These are phyloP conservation scores for Stagonosporopsis vannaccii DNA, from an alignment of 2,329 filamentous ascomycete genomes.

Conservation along the genomic window DNA sequence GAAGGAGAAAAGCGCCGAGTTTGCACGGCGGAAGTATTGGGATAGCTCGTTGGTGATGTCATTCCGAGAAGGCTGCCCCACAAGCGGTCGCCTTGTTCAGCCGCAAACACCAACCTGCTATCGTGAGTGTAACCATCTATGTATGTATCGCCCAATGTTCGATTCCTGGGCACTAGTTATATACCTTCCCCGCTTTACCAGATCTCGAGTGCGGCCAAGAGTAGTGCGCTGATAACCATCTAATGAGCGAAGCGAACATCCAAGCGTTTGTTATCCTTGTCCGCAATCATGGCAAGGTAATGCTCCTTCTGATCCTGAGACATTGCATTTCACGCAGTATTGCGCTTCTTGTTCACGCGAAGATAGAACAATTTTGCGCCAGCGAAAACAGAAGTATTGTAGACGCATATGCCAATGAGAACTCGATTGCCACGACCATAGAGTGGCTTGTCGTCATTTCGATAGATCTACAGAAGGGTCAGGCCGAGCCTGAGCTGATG, in stretches of 20 bases:
- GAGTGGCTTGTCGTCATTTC: neutral
- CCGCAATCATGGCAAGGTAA: neutral
- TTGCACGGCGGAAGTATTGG: conserved; percentile 2
- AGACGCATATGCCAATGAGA: neutral
- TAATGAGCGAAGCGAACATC: neutral
- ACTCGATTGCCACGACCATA: neutral
- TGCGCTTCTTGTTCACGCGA: neutral
- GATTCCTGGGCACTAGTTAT: too few species aligned
- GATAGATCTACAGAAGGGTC: neutral
- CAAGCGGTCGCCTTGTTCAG: conserved; percentile 6
- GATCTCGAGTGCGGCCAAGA: too few species aligned
- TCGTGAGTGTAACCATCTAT: conserved; percentile 11
- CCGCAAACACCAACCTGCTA: conserved; percentile 8
- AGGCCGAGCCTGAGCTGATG: too few species aligned
- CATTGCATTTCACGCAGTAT: neutral
- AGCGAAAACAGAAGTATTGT: neutral
- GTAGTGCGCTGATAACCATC: neutral
- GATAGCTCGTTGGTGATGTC: conserved; percentile 5
- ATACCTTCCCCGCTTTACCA: too few species aligned
- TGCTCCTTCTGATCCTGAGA: neutral
- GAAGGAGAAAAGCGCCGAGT: conserved; percentile 7
- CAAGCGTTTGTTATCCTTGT: neutral
- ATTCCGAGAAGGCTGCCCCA: neutral
- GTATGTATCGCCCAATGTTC: neutral
- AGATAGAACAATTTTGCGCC: neutral